Base-by-base conservation (phyloP, 2,329 filamentous ascomycete genomes). In the Botrytis pseudocinerea region DNA sequence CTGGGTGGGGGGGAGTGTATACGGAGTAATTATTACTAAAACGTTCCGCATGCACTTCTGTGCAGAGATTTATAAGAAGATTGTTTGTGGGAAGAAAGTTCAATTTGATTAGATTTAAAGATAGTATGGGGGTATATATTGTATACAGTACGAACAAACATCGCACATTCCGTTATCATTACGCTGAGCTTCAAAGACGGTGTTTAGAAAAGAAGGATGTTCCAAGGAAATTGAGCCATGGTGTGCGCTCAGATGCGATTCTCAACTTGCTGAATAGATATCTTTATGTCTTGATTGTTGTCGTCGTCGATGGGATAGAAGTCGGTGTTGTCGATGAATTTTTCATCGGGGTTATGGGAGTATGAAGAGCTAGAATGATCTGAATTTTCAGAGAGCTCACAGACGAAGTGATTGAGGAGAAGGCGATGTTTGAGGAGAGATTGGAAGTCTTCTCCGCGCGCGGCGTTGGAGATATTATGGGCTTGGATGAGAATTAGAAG, bases 181-280 rank as follows among this genome's bases (percentile, higher is more conserved):
- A n/a, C 4, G 48, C 25, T 4, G 25, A 54, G 16, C 25, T n/a
- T 25, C 48, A 54, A 54, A n/a, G 48, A 12, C 12, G 2, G 6
- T n/a, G 10, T n/a, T 16, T 54, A 54, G 48, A 2, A 16, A n/a
- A 54, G 12, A 54, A 16, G 25, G 48, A 7, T 3, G 3, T 16
- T n/a, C 1, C 6, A 51, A 7, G 7, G 1, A n/a, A n/a, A n/a
- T n/a, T 54, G 12, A n/a, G 2, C 12, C 14, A 16, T n/a, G 25
- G 25, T 7, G 25, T 16, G 12, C 14, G 16, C 48, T 54, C 48
- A 54, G 16, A 54, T 10, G 12, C 25, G 12, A 54, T 54, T 12
- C 12, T 14, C 48, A n/a, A n/a, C n/a, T 16, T 54, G 25, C 5
- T 54, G 12, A 54, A 54, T 25, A 16, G 25, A 54, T 54, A n/a